These are phyloP conservation scores for Epichloe festucae DNA, from an alignment of 2,329 filamentous ascomycete genomes.

Conservation along the genomic window DNA sequence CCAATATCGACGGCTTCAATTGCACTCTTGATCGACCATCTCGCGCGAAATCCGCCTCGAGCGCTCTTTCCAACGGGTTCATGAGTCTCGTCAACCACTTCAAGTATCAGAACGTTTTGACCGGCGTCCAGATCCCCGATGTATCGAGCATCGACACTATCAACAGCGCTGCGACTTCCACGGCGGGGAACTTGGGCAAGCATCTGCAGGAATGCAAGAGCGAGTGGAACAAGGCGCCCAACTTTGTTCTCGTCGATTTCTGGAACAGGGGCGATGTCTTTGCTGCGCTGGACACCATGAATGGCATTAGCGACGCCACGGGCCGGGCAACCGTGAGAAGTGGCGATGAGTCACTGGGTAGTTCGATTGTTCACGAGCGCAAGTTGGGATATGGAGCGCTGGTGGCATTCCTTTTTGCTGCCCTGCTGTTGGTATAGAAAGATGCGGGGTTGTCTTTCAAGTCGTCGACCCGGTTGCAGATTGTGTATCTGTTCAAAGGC, in stretches of 20 bases:
- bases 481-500: conserved; percentile 1
- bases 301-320: conserved; percentile 33
- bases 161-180: conserved; percentile 46
- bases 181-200: conserved; percentile 38
- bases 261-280: conserved; percentile 62
- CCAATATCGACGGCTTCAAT: conserved; percentile 50
- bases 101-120: conserved; percentile 44
- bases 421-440: conserved; percentile 23
- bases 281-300: conserved; percentile 54
- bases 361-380: conserved; percentile 5
- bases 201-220: conserved; percentile 40
- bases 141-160: conserved; percentile 47
- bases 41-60: conserved; percentile 30
- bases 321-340: conserved; percentile 18
- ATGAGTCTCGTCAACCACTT: conserved; percentile 76
- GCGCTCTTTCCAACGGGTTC: conserved; percentile 43
- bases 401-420: conserved; percentile 29
- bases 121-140: conserved; percentile 48
- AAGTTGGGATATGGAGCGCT: conserved; percentile 25
- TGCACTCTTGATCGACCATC: conserved; percentile 58
- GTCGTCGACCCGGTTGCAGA: not conserved
- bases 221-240: conserved; percentile 52
- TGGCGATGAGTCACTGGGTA: conserved; percentile 7
- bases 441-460: not conserved
- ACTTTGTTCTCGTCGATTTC: conserved; percentile 68